phyloP scores from a whole-genome alignment of 306 rosid species.

The Purshia tridentata region DNA sequence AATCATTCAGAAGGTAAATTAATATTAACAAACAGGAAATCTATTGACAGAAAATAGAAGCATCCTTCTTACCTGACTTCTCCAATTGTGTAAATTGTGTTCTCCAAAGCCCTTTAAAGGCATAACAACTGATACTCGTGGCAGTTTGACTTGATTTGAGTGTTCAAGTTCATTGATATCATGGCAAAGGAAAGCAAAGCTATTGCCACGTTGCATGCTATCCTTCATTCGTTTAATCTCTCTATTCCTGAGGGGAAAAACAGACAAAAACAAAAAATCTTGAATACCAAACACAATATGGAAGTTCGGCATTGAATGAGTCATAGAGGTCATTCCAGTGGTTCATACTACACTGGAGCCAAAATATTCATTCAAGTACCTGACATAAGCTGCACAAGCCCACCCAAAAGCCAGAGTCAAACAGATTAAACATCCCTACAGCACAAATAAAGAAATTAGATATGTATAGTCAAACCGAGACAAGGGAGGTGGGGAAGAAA shows the following conservation, averaged over 20 bases:
- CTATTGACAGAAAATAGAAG: background rate
- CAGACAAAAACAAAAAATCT: slow-evolving; percentile 4
- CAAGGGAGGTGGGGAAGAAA: too few relatives aligned
- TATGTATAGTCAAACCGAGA: too few relatives aligned
- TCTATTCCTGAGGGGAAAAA: slow-evolving; percentile 54
- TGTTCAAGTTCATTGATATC: slow-evolving; percentile 88
- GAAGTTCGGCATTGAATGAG: background rate
- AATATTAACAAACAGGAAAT: too few relatives aligned
- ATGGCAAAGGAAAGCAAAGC: slow-evolving; percentile 73
- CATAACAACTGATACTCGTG: slow-evolving; percentile 81
- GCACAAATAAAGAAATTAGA: background rate
- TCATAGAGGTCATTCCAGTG: background rate
- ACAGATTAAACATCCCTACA: slow-evolving; percentile 83
- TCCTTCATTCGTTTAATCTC: slow-evolving; percentile 69
- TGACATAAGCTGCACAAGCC: slow-evolving; percentile 82
- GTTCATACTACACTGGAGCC: slow-evolving; percentile 7
- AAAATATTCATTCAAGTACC: slow-evolving; percentile 44
- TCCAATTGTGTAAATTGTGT: slow-evolving; percentile 96
- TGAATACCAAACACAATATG: background rate
- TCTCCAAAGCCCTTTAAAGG: slow-evolving; percentile 98
- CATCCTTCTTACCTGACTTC: slow-evolving; percentile 67
- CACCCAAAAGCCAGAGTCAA: slow-evolving; percentile 76
- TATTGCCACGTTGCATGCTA: slow-evolving; percentile 52
- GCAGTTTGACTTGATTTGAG: slow-evolving; percentile 70
- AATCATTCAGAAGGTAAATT: background rate